These are phyloP conservation scores for Actinomortierella wolfii DNA, from an alignment of 371 early-diverging fungal species.

Conservation along the genomic window DNA sequence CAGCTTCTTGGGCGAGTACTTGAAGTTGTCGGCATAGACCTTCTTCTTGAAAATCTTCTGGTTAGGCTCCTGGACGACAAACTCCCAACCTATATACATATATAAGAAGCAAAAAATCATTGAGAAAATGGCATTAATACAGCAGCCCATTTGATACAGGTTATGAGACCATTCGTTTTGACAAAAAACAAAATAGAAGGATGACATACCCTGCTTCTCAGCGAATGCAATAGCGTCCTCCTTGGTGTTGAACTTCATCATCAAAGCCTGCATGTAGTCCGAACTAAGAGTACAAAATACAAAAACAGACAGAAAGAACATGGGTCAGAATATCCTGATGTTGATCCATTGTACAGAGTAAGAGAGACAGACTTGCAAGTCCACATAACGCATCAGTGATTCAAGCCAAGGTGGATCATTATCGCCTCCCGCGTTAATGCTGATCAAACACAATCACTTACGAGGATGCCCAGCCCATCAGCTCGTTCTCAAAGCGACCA, in stretches of 20 bases:
- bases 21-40: constrained; percentile 91
- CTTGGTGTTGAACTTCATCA: constrained; percentile 83
- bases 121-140: not conserved
- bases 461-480: constrained; percentile 96
- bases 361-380: too few relatives aligned
- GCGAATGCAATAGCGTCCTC: constrained; percentile 93
- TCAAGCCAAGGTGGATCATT: too few relatives aligned
- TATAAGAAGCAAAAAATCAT: not conserved
- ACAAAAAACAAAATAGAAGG: not conserved
- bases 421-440: too few relatives aligned
- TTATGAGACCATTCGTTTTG: not conserved
- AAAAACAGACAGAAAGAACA: not conserved
- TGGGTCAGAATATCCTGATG: too few relatives aligned
- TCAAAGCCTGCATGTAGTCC: constrained; percentile 85
- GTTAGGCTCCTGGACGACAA: constrained; percentile 89
- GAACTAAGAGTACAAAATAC: constrained; percentile 50
- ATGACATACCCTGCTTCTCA: constrained; percentile 81
- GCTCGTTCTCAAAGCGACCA: constrained; percentile 90
- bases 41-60: constrained; percentile 73
- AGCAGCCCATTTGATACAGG: not conserved
- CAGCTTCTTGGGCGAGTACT: constrained; percentile 76
- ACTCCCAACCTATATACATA: constrained; percentile 71
- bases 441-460: constrained; percentile 27
- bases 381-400: constrained; percentile 1
- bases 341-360: too few relatives aligned